Evolutionary conservation across 2,329 filamentous ascomycete genomes (phyloP).

Genomic region (Diaporthe helianthi): DNA sequence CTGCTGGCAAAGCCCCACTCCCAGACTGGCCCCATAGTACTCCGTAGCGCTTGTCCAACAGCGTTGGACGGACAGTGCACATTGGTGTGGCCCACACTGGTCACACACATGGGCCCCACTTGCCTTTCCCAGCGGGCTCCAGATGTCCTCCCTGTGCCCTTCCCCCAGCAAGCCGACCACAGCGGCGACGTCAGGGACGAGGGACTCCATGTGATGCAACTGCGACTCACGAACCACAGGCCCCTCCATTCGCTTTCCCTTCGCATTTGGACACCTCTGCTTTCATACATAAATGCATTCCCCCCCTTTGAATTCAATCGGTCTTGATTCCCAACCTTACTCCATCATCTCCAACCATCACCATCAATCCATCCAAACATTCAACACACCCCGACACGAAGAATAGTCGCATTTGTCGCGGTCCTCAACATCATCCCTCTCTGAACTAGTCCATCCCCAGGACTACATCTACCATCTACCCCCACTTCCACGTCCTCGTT

Average conservation of each 20-base stretch:
- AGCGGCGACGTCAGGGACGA: constrained; percentile 35
- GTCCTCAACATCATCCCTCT: neutral
- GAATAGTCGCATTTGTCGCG: neutral
- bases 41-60: constrained; percentile 16
- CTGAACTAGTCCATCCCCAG: neutral
- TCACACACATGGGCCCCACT: constrained; percentile 12
- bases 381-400: neutral
- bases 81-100: neutral
- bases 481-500: neutral
- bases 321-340: neutral
- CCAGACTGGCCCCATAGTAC: no score
- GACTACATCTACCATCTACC: constrained; percentile 1
- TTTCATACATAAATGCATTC: constrained; percentile 31
- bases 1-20: constrained; percentile 4
- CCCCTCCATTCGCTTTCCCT: constrained; percentile 18
- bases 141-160: constrained; percentile 9
- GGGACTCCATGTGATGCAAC: constrained; percentile 26
- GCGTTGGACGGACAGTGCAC: constrained; percentile 4
- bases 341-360: neutral
- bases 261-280: constrained; percentile 9
- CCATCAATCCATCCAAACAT: neutral
- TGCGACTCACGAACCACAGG: constrained; percentile 33
- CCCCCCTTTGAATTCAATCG: constrained; percentile 11
- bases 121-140: neutral
- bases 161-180: constrained; percentile 13